Percentiles rank a stretch among this genome's conserved stretches.
These are phyloP conservation scores for Fraxinus excelsior DNA, from an alignment of 257 asterid species.

Conservation along the genomic window DNA sequence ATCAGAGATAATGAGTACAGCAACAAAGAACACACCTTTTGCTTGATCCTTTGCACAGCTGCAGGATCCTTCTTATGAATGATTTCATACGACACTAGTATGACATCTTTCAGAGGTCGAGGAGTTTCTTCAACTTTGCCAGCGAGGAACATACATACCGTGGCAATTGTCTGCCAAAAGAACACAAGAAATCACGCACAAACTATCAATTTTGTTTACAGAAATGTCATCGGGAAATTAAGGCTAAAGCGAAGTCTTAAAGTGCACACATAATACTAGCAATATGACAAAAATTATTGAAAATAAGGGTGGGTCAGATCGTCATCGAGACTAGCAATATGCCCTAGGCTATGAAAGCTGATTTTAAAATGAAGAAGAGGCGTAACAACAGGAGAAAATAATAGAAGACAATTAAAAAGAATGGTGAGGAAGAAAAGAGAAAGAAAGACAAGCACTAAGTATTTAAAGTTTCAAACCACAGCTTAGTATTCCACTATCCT, in stretches of 20 bases:
- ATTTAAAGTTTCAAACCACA: neutral
- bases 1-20: conserved; percentile 10
- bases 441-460: neutral
- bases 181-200: conserved; percentile 24
- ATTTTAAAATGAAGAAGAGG: neutral
- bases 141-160: conserved; percentile 96
- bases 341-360: neutral
- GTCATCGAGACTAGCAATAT: neutral
- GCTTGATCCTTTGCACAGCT: conserved; percentile 81
- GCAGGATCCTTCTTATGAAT: conserved; percentile 78
- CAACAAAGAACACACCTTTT: conserved; percentile 58
- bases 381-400: neutral
- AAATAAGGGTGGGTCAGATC: neutral
- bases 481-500: neutral
- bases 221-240: neutral
- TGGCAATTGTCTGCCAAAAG: conserved; percentile 73
- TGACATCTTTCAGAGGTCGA: conserved; percentile 89
- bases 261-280: neutral
- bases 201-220: conserved; percentile 14
- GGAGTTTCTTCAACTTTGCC: conserved; percentile 99
- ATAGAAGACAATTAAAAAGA: neutral
- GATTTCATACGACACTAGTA: conserved; percentile 85
- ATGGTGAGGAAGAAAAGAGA: neutral
- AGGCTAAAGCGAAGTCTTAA: conserved; percentile 5
- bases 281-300: neutral